Evolutionary conservation across 139 green algal genomes (phyloP).

Genomic region (Zygnema circumcarinatum): DNA sequence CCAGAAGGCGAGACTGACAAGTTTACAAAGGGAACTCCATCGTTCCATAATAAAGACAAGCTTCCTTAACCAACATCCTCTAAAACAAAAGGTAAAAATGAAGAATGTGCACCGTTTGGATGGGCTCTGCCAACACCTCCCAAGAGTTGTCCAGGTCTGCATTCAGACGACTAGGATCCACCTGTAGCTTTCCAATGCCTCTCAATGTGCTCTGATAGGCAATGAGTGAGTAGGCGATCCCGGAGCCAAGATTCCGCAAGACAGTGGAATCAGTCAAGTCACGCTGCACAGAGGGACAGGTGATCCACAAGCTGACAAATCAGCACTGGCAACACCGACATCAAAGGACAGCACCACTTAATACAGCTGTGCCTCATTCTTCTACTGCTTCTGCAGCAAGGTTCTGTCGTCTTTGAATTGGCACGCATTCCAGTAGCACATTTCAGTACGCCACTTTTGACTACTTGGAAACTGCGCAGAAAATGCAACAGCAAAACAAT

Average conservation of each 20-base stretch:
- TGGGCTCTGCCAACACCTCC: conserved; percentile 93
- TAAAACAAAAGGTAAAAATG: neutral
- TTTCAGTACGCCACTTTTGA: too few relatives aligned
- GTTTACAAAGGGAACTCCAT: too few relatives aligned
- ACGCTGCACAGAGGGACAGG: conserved; percentile 71
- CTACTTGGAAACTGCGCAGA: too few relatives aligned
- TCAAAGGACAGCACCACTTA: too few relatives aligned
- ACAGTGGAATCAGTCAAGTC: conserved; percentile 98
- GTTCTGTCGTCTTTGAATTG: too few relatives aligned
- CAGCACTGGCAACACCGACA: too few relatives aligned
- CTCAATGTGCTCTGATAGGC: conserved; percentile 84
- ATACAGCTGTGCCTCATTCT: too few relatives aligned
- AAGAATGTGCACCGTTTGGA: conserved; percentile 83
- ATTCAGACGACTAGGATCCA: conserved; percentile 48
- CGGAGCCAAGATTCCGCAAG: conserved; percentile 95
- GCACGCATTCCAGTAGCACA: too few relatives aligned
- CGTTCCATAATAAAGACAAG: too few relatives aligned
- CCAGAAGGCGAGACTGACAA: too few relatives aligned
- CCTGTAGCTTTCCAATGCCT: conserved; percentile 92
- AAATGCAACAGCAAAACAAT: too few relatives aligned
- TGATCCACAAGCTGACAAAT: neutral
- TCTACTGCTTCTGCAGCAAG: too few relatives aligned
- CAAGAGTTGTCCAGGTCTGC: conserved; percentile 63
- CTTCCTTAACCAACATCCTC: neutral
- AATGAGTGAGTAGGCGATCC: conserved; percentile 80